Base-by-base conservation (phyloP, 345 rosid genomes). In the Garcia nutans region DNA sequence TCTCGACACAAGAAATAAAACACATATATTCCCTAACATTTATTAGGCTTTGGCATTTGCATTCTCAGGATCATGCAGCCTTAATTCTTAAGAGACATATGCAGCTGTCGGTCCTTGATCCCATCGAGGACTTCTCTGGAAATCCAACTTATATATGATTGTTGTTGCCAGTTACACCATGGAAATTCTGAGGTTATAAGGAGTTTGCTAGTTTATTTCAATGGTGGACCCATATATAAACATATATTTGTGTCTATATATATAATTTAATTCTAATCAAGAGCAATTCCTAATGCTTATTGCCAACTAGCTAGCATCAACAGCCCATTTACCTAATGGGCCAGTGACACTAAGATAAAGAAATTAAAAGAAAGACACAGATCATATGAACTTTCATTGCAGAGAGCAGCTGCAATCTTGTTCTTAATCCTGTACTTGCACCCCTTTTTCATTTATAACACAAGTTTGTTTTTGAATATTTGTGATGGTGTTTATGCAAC, bases 281-380 rank as follows among this genome's bases (percentile, higher is more conserved):
- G 68, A 20, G 45, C 10, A 37, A 71, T 13, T 67, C 66, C 56
- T 16, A 70, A 47, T 61, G 42, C 54, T 19, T 72, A 70, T 66
- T n/a, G 31, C 45, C 54, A 22, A 68, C 71, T 47, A 61, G 76
- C 71, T 69, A 66, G 42, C 81, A 71, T 77, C 56, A 68, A 72
- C 81, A 28, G 54, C 68, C n/a, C 55, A 12, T 9, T 41, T 44
- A 66, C 67, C 76, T 24, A 77, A 26, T 77, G 31, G 57, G 55
- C 24, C 24, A 19, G 58, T 26, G 8, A 13, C 10, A 3, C 10
- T 28, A 28, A 49, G 11, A 56, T 10, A 26, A n/a, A 26, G 20
- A 54, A 5, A 33, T 26, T 64, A 23, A 49, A 72, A 61, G 59
- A 19, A 17, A 10, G 16, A 68, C 9, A 45, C 12, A 49, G 24